These are phyloP conservation scores for Yueomyces sp. DNA, from an alignment of 805 yeast genomes.

Conservation along the genomic window DNA sequence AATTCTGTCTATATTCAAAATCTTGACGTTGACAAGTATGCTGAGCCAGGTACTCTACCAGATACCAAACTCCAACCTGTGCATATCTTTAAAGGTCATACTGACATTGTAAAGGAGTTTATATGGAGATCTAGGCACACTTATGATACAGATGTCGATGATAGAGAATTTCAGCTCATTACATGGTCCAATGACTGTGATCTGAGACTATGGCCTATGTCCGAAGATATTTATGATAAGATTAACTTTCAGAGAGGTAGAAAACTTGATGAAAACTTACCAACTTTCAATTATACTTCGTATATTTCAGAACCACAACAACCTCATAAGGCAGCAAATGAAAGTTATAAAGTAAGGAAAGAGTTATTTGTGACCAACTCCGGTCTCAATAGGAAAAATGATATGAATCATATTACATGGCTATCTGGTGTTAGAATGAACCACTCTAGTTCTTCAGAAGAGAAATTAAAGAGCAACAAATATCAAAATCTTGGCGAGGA, in stretches of 20 bases:
- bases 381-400: constrained; percentile 24
- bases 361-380: constrained; percentile 29
- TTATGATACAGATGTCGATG: constrained; percentile 34
- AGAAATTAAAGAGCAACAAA: constrained; percentile 23
- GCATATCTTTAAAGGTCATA: constrained; percentile 64
- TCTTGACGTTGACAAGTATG: constrained; percentile 2
- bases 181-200: constrained; percentile 92
- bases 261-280: constrained; percentile 25
- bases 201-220: constrained; percentile 66
- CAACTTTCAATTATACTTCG: constrained; percentile 33
- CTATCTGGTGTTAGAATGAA: constrained; percentile 76
- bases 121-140: constrained; percentile 65
- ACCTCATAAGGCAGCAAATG: constrained; percentile 9
- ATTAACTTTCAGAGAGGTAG: constrained; percentile 30
- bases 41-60: constrained; percentile 16
- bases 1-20: constrained; percentile 29
- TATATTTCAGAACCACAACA: constrained; percentile 39
- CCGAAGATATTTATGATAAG: constrained; percentile 34
- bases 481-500: constrained; percentile 80
- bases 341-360: constrained; percentile 22
- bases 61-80: constrained; percentile 34
- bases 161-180: constrained; percentile 78
- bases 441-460: constrained; percentile 24
- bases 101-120: constrained; percentile 76
- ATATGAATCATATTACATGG: constrained; percentile 72